Evolutionary conservation across 2,329 filamentous ascomycete species (phyloP), one percentile per base, ranked within the genome.

Genomic region (Hypoxylon sp.): DNA sequence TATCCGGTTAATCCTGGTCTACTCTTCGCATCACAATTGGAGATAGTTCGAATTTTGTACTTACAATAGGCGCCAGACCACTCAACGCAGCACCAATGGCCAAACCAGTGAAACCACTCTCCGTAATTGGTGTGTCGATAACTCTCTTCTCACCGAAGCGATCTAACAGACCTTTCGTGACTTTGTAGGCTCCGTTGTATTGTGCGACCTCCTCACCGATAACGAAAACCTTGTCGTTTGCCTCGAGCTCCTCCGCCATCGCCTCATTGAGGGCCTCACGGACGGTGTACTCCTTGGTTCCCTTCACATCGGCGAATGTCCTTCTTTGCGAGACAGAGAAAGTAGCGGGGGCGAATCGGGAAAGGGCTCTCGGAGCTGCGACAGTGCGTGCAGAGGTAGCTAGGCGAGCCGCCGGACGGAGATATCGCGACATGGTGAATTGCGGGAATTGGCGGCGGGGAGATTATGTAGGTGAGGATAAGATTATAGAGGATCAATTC

Each of bases 181-280:
- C 93, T 80, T 99, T 99, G 86, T 99, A 99, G 71, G 93, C 93
- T 81, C 94, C 94, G 75, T 99, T 99, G 82, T 99, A 99, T 78
- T 99, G 94, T 68, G 94, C 94, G 70, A 99, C 94, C 80, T 99
- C 94, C 82, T 99, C 94, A 68, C 94, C 94, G 51, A 99, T 75
- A 64, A 99, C 79, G 75, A 97, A 99, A 66, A 97, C 92, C 82
- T 97, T 97, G 60, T 88, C 82, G 76, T 99, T 96, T 71, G 76
- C 73, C 81, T 97, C 92, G 75, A 99, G 86, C 82, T 99, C 94
- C 80, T 99, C 94, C 36, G 91, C 91, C 71, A 99, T 87, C 55
- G 94, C 94, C 81, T 99, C 93, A 74, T 99, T 99, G 70, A 99
- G 81, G 54, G 94, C 94, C 72, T 99, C 94, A 78, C 94, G 65